Conservation (phyloP, 257 asterid species). For the Euphrasia confusa region DNA sequence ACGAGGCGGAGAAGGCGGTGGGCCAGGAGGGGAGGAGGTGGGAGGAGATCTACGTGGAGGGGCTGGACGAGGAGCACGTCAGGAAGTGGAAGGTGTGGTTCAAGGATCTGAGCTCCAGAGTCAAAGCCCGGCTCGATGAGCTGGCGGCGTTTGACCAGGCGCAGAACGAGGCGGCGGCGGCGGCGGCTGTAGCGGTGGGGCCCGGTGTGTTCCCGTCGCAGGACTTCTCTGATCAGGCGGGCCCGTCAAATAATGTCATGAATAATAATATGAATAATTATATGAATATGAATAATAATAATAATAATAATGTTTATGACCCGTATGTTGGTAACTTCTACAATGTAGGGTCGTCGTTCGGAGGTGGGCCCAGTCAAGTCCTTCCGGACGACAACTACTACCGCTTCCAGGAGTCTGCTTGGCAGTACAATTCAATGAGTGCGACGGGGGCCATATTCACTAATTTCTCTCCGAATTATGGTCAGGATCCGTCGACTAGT, state of each 20-base stretch:
- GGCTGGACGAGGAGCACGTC: conserved; percentile 14
- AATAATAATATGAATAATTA: not conserved
- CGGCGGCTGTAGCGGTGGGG: not conserved
- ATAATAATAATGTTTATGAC: no score
- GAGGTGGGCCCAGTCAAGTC: not conserved
- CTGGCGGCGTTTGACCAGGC: no score
- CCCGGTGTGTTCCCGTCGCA: no score
- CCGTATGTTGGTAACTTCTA: not conserved
- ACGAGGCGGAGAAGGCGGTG: not conserved
- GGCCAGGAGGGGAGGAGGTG: conserved; percentile 11
- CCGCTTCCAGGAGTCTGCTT: not conserved
- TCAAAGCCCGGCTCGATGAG: not conserved
- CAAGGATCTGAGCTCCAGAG: not conserved
- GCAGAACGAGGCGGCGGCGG: no score
- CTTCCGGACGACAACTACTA: not conserved
- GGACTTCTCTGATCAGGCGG: no score
- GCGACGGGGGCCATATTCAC: no score
- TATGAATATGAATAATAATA: no score
- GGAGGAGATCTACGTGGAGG: not conserved
- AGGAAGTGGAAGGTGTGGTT: conserved; percentile 1
- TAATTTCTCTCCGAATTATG: not conserved
- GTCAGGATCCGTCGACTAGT: not conserved
- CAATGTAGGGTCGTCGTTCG: not conserved
- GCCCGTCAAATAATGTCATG: not conserved
- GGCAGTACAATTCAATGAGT: not conserved